Evolutionary conservation across 768 basidiomycete species (phyloP), one percentile per base, ranked within the genome.

Genomic region (Mycena kentingensis): DNA sequence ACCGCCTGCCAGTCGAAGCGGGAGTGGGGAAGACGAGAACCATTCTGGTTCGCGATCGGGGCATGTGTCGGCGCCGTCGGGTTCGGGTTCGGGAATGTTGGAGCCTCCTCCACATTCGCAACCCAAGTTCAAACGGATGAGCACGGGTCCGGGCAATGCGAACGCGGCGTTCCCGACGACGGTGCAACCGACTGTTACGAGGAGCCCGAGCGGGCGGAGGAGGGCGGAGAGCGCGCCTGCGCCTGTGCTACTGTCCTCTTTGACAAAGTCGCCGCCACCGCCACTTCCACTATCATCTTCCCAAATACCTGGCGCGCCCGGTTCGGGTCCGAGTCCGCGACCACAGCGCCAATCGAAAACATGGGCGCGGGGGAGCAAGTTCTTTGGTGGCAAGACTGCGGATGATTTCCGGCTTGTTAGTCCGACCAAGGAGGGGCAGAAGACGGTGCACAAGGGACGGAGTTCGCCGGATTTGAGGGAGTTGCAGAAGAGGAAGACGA

Each of bases 1-100:
- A 31, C 57, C 57, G 46, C 57, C 57, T 1, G 53, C 34, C 46
- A 59, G 57, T 29, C 52, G 57, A 46, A 54, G 39, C 13, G 57
- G 57, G 48, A 58, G 57, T 25, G 53, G 49, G 18, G 57, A 59
- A 50, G 57, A 39, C 12, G 41, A 27, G 39, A 49, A 22, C 5
- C 32, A 28, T 15, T 15, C 31, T 32, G 41, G 11, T 22, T 12
- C 25, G 5, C 12, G 26, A 19, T 6, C 22, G 6, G 12, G 7
- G 7, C 19, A 42, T 7, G 25, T 19, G 13, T 19, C 13, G 19
- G 21, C 37, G 7, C 41, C 41, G 12, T 26, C 22, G 22, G 22
- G 10, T 42, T 26, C 6, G 5, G 22, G 22, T 13, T 6, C 31
- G 31, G 31, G 31, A 8, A 42, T 7, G 25, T 24, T n/a, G n/a